Percentiles rank a stretch among this genome's conserved stretches.
These are phyloP conservation scores for Hansenula lynferdii DNA, from an alignment of 1,139 yeast species.

Conservation along the genomic window DNA sequence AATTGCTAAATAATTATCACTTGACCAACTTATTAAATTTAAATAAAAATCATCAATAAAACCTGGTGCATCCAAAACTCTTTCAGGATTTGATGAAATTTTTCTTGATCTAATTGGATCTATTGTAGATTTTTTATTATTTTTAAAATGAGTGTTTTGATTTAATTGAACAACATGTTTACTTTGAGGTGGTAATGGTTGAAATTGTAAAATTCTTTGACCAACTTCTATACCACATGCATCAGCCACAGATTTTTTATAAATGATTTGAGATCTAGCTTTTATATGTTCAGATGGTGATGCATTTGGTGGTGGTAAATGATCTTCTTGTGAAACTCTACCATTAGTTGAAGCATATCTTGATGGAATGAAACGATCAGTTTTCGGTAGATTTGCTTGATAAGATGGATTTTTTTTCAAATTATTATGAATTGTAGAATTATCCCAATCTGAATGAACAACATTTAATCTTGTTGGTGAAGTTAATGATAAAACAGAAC, in stretches of 20 bases:
- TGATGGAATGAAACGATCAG: constrained; percentile 51
- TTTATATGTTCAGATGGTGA: constrained; percentile 52
- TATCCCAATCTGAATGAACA: constrained; percentile 35
- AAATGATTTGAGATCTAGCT: constrained; percentile 66
- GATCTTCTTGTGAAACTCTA: constrained; percentile 27
- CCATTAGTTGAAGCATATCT: constrained; percentile 42
- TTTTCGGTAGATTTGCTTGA: constrained; percentile 15
- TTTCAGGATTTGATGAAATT: constrained; percentile 84
- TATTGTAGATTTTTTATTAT: constrained; percentile 27
- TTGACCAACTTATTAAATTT: constrained; percentile 86
- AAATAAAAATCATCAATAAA: constrained; percentile 89
- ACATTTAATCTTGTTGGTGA: constrained; percentile 46
- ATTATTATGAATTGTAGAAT: constrained; percentile 18
- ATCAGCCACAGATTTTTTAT: constrained; percentile 84
- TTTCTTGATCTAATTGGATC: constrained; percentile 46
- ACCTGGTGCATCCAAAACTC: constrained; percentile 96
- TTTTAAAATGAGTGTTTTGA: constrained; percentile 23
- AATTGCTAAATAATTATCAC: constrained; percentile 77
- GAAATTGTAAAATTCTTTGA: constrained; percentile 80
- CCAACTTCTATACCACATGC: constrained; percentile 90
- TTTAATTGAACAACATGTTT: constrained; percentile 52
- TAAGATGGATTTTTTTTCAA: constrained; percentile 18
- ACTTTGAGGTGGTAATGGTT: constrained; percentile 77
- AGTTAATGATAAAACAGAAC: constrained; percentile 29
- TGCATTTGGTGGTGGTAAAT: constrained; percentile 38